These are phyloP conservation scores for Penicillium sp. DNA, from an alignment of 2,329 filamentous ascomycete genomes.

Conservation along the genomic window DNA sequence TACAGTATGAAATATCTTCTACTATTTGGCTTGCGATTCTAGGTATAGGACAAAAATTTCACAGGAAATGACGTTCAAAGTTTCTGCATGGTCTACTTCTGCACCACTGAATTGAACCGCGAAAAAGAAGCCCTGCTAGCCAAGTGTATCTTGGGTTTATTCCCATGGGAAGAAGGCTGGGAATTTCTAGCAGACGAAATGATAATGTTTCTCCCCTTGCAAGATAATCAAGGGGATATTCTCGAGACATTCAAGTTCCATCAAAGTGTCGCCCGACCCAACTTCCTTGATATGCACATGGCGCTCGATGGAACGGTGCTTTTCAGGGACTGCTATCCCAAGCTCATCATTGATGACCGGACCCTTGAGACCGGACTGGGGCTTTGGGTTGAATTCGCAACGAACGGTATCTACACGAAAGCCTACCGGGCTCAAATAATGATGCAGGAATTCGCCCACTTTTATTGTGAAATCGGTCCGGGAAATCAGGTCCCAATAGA, in stretches of 20 bases:
- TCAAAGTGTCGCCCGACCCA: slow-evolving; percentile 13
- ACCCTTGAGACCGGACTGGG: slow-evolving; percentile 9
- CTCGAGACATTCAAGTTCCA: slow-evolving; percentile 11
- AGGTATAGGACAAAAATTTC: neutral
- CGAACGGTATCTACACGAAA: neutral
- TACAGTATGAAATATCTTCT: slow-evolving; percentile 4
- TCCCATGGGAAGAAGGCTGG: slow-evolving; percentile 10
- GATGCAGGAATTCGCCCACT: neutral
- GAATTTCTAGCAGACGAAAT: slow-evolving; percentile 9
- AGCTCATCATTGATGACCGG: slow-evolving; percentile 13
- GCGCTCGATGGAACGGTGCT: slow-evolving; percentile 12
- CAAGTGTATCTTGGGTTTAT: slow-evolving; percentile 11
- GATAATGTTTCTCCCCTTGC: slow-evolving; percentile 4
- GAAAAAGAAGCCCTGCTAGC: slow-evolving; percentile 15
- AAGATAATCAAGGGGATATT: slow-evolving; percentile 7
- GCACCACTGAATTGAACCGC: slow-evolving; percentile 5
- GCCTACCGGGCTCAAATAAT: slow-evolving; percentile 7
- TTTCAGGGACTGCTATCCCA: slow-evolving; percentile 3
- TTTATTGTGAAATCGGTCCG: neutral
- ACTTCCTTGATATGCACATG: slow-evolving; percentile 18
- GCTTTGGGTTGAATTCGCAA: slow-evolving; percentile 7
- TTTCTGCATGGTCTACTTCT: slow-evolving; percentile 1
- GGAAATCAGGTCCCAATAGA: neutral
- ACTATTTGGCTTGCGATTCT: neutral
- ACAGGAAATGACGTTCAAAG: neutral